A percentile compares a stretch with the other conserved stretches of the same genome.
Evolutionary conservation across 768 basidiomycete species (phyloP).

Genomic region (Hydnum rufescens): DNA sequence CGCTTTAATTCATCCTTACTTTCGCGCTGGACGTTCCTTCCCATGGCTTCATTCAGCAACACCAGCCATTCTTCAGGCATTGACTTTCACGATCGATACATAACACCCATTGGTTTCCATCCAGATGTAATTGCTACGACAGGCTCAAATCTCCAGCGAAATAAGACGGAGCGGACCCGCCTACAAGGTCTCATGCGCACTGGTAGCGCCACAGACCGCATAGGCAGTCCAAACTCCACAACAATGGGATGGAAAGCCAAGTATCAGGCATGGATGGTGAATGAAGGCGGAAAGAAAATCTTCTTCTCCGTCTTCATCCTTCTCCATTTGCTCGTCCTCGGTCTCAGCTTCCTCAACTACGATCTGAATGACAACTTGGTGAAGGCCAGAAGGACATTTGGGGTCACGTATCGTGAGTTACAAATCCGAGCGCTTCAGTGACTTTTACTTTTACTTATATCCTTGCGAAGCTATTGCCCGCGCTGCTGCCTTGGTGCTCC

Average conservation of each 20-base stretch:
- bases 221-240: background rate
- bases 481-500: slow-evolving; percentile 72
- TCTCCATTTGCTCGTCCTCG: slow-evolving; percentile 58
- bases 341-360: slow-evolving; percentile 63
- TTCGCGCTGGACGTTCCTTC: background rate
- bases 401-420: slow-evolving; percentile 52
- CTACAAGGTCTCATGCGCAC: slow-evolving; percentile 69
- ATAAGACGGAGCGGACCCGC: slow-evolving; percentile 66
- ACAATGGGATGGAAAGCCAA: slow-evolving; percentile 3
- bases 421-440: background rate
- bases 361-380: slow-evolving; percentile 56
- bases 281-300: slow-evolving; percentile 41
- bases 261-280: slow-evolving; percentile 10
- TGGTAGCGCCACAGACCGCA: slow-evolving; percentile 19
- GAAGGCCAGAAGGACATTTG: slow-evolving; percentile 48
- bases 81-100: background rate
- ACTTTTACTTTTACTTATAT: background rate
- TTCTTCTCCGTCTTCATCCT: slow-evolving; percentile 70
- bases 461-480: slow-evolving; percentile 55
- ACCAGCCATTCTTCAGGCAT: background rate
- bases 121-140: background rate
- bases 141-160: slow-evolving; percentile 44
- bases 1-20: background rate
- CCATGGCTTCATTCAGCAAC: background rate
- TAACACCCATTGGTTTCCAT: background rate